Percentiles rank a stretch among this genome's conserved stretches.
Evolutionary conservation across 495 filamentous ascomycete species (phyloP).

Genomic region (Xylaria palmicola): DNA sequence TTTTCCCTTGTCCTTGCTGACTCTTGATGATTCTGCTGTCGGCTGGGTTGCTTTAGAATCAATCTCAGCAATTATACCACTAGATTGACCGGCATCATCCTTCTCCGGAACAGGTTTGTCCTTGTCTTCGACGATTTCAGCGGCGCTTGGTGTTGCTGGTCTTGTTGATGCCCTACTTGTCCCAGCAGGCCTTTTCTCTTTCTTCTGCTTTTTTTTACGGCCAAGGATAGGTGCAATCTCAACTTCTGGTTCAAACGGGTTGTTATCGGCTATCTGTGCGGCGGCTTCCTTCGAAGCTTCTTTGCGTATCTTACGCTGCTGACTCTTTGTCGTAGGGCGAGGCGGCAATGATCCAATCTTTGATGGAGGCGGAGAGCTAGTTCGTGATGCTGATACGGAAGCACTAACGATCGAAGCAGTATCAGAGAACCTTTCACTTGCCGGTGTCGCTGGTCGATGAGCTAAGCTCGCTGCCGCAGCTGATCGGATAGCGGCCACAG

Average conservation of each 20-base stretch:
- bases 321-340: constrained; percentile 81
- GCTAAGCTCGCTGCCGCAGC: constrained; percentile 42
- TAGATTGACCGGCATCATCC: constrained; percentile 1
- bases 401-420: constrained; percentile 73
- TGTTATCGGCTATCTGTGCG: constrained; percentile 47
- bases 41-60: constrained; percentile 2
- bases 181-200: constrained; percentile 47
- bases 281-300: constrained; percentile 62
- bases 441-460: constrained; percentile 75
- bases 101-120: constrained; percentile 20
- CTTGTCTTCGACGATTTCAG: constrained; percentile 18
- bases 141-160: constrained; percentile 27
- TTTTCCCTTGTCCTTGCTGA: constrained; percentile 22
- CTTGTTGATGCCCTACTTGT: constrained; percentile 33
- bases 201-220: constrained; percentile 90
- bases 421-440: constrained; percentile 73
- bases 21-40: constrained; percentile 17
- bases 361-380: constrained; percentile 73
- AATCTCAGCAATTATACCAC: background rate
- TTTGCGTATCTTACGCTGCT: constrained; percentile 83
- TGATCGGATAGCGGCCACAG: constrained; percentile 34
- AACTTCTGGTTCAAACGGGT: constrained; percentile 57
- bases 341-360: constrained; percentile 77
- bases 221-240: constrained; percentile 80
- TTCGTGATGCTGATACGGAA: constrained; percentile 69